Evolutionary conservation across 108 stramenopile genomes (phyloP), one percentile per base, ranked within the genome.

Genomic region (Nitzschia sp.): DNA sequence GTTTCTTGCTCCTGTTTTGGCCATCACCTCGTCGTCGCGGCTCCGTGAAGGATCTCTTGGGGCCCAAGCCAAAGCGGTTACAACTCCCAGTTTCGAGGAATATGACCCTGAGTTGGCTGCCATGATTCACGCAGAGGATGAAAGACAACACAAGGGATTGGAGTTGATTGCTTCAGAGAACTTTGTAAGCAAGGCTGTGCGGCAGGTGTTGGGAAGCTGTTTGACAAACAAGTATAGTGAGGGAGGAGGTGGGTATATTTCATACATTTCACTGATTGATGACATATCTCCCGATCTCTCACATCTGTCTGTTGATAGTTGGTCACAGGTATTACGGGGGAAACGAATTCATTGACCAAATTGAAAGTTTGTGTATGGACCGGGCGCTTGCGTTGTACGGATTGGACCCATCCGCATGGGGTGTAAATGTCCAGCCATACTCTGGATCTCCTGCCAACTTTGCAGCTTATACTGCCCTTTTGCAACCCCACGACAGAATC

Each of bases 161-260:
- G 98, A 99, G 75, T 80, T 99, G 46, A 99, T 99, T 72, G 99
- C 99, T 7, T 96, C 95, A 21, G 98, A 99, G 85, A 99, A 99
- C 71, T 99, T 99, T 82, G 97, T 90, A 0, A 96, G 95, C 57
- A 37, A 74, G 22, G 96, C 98, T 3, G 98, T 99, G 8, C 89
- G 95, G 77, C 82, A 96, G 46, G 97, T 86, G 62, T 76, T 99
- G 44, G 98, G 98, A 1, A 97, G 96, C 37, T 96, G 95, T 50
- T 80, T 99, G 44, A 99, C 99, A 26, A 99, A 99, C 83, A 99
- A 99, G 86, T 99, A 99, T 81, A 93, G 96, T 64, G 99, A 99
- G 80, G 99, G 99, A 12, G 79, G 87, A 57, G 84, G 84, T 85
- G 52, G 56, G 84, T 43, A 29, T n/a, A 6, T 7, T 61, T 1